Base-by-base conservation (phyloP, 305 asterid genomes). In the Galium porrigens region DNA sequence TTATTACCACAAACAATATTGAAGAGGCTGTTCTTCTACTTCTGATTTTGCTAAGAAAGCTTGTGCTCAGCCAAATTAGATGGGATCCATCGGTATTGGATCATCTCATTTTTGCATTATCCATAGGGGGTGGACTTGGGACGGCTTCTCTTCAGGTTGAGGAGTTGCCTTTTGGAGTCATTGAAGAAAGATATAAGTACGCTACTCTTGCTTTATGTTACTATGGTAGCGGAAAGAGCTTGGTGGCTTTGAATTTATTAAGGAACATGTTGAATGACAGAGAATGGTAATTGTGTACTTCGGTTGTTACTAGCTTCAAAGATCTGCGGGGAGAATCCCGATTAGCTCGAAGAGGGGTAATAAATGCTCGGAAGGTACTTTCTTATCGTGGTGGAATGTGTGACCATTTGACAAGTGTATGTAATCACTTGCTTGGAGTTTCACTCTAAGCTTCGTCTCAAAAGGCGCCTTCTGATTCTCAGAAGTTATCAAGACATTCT, bases 21-120 rank as follows among this genome's bases (percentile, higher is more conserved):
- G 98, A 91, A 78, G 96, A 91, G 77, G 95, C 96, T 30, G 58
- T 91, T 72, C 91, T 91, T n/a, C 78, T 91, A 49, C 85, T 91
- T 10, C 74, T 86, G 2, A 74, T 91, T 55, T 76, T 84, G 69
- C 85, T 91, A 39, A 75, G 74, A 64, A 85, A 80, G 55, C 54
- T 72, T 58, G 63, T 53, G 48, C 75, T 71, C 68, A 73, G 69
- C 56, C 76, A 48, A 63, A 74, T 85, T 17, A 82, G 32, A 54
- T 84, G 94, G 92, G 98, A 91, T 66, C 87, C 95, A 4, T 85
- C 95, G 0, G 75, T 91, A 73, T 46, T 88, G 75, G 79, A 89
- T 70, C 95, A 88, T 74, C 90, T 91, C n/a, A 54, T 72, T 54
- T 89, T 85, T 32, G 96, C 96, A 20, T 63, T 91, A 75, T 89